Percentiles rank a stretch among this genome's conserved stretches.
phyloP scores from a whole-genome alignment of 2,329 filamentous ascomycete genomes.

The Fusarium begoniae region DNA sequence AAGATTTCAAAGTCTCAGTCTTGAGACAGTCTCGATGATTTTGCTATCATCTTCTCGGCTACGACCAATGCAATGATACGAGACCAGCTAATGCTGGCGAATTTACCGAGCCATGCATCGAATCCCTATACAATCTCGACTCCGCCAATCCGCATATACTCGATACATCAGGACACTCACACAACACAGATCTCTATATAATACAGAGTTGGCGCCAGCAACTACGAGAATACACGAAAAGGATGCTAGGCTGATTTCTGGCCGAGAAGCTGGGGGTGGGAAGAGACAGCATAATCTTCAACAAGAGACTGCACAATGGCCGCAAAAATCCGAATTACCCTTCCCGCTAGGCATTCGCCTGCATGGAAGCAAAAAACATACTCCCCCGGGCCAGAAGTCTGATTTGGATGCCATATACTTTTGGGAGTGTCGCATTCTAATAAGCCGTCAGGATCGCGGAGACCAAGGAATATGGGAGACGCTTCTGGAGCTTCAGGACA shows the following conservation, averaged over 20 bases:
- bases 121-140: slow-evolving; percentile 31
- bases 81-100: slow-evolving; percentile 28
- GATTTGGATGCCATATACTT: slow-evolving; percentile 17
- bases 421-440: slow-evolving; percentile 34
- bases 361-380: background rate
- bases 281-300: slow-evolving; percentile 4
- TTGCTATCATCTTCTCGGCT: background rate
- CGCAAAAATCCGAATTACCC: slow-evolving; percentile 5
- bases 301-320: slow-evolving; percentile 30
- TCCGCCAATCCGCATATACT: slow-evolving; percentile 11
- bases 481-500: slow-evolving; percentile 36
- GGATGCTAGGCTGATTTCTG: slow-evolving; percentile 3
- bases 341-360: slow-evolving; percentile 17
- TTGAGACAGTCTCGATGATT: slow-evolving; percentile 6
- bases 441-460: slow-evolving; percentile 32
- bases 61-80: slow-evolving; percentile 37
- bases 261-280: slow-evolving; percentile 3
- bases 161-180: slow-evolving; percentile 1
- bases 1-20: background rate
- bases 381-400: background rate
- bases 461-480: slow-evolving; percentile 42
- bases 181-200: slow-evolving; percentile 9
- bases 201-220: slow-evolving; percentile 29
- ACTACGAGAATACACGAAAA: slow-evolving; percentile 2
- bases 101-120: slow-evolving; percentile 45